phyloP scores from a whole-genome alignment of 1,139 yeast species.

The Eremothecium gossypii region DNA sequence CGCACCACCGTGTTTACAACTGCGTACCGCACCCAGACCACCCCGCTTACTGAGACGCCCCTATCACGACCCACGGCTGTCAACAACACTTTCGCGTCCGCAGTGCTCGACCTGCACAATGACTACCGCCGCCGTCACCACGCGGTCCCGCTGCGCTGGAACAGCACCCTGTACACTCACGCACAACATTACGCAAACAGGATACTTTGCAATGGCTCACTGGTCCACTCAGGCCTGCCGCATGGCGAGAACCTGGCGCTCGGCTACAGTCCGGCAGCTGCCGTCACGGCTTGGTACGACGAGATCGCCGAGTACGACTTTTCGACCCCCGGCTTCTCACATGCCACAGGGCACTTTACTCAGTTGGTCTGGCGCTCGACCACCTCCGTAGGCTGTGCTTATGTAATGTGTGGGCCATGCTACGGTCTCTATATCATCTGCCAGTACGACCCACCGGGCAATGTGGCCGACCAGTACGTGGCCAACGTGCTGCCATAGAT shows the following conservation, averaged over 20 bases:
- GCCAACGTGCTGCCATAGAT: conserved; percentile 39
- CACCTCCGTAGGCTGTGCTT: conserved; percentile 40
- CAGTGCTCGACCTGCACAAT: conserved; percentile 40
- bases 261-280: conserved; percentile 40
- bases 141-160: conserved; percentile 38
- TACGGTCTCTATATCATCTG: conserved; percentile 48
- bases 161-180: conserved; percentile 29
- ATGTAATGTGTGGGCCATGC: conserved; percentile 38
- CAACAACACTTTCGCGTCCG: conserved; percentile 27
- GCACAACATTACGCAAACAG: conserved; percentile 40
- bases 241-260: conserved; percentile 52
- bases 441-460: conserved; percentile 46
- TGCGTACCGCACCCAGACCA: conserved; percentile 17
- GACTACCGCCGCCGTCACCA: conserved; percentile 41
- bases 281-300: conserved; percentile 46
- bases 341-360: conserved; percentile 40
- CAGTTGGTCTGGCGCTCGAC: conserved; percentile 44
- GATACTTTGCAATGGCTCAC: conserved; percentile 40
- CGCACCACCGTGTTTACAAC: conserved; percentile 5
- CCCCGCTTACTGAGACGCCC: conserved; percentile 17
- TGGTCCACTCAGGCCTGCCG: conserved; percentile 41
- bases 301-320: conserved; percentile 38
- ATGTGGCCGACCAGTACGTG: conserved; percentile 38
- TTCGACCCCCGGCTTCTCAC: conserved; percentile 36
- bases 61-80: conserved; percentile 21